Evolutionary conservation across 306 rosid species (phyloP).

Genomic region (Castanea mollissima): DNA sequence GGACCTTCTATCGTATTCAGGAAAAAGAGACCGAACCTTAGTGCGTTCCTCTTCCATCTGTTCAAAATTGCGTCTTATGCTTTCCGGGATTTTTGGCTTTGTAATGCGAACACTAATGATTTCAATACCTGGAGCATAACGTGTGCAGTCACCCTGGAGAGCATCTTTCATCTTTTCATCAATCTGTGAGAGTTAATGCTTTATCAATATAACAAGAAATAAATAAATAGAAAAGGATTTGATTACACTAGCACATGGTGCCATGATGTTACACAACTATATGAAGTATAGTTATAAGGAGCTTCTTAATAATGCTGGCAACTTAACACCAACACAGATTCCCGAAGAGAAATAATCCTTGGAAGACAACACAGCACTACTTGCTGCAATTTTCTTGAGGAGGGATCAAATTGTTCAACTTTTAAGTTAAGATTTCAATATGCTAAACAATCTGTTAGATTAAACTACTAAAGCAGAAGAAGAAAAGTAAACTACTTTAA

Average conservation of each 20-base stretch:
- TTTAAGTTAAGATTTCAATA: background rate
- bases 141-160: conserved; percentile 90
- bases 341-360: too few species aligned
- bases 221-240: background rate
- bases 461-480: too few species aligned
- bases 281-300: background rate
- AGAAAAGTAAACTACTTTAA: background rate
- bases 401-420: conserved; percentile 6
- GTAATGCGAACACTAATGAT: conserved; percentile 86
- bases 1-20: background rate
- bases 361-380: background rate
- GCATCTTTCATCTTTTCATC: conserved; percentile 97
- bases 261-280: background rate
- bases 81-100: conserved; percentile 83
- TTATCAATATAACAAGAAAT: conserved; percentile 6
- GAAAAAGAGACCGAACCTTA: conserved; percentile 57
- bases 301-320: background rate
- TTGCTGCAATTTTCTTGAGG: background rate
- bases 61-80: conserved; percentile 70
- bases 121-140: conserved; percentile 93
- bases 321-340: background rate
- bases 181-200: conserved; percentile 50
- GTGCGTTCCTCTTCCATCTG: conserved; percentile 99
- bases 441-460: background rate
- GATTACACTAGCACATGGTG: background rate